phyloP scores from a whole-genome alignment of 768 basidiomycete species.

The Fibroporia radiculosa region DNA sequence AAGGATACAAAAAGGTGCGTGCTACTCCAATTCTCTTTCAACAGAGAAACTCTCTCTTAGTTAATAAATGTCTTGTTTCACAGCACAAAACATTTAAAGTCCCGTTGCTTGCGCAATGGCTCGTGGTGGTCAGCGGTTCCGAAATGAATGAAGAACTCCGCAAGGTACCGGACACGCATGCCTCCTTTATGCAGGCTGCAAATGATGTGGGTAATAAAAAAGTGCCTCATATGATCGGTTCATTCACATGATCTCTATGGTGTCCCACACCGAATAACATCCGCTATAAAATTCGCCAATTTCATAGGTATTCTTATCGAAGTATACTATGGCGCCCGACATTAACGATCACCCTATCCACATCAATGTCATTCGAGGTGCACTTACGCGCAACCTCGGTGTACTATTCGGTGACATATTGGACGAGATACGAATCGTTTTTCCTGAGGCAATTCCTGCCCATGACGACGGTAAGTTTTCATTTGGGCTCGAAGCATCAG shows the following conservation, averaged over 20 bases:
- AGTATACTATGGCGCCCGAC: slow-evolving; percentile 25
- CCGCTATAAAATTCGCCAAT: too few relatives aligned
- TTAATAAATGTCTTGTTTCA: neutral
- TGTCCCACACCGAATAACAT: too few relatives aligned
- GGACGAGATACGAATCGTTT: slow-evolving; percentile 19
- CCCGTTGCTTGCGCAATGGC: slow-evolving; percentile 36
- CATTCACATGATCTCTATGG: too few relatives aligned
- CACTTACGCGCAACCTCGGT: slow-evolving; percentile 21
- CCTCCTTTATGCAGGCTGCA: slow-evolving; percentile 34
- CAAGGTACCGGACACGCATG: slow-evolving; percentile 36
- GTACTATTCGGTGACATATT: slow-evolving; percentile 16
- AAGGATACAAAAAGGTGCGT: slow-evolving; percentile 27
- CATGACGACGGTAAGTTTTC: slow-evolving; percentile 10
- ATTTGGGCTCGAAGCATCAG: neutral
- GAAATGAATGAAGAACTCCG: slow-evolving; percentile 43
- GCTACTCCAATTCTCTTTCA: neutral
- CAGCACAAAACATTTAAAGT: slow-evolving; percentile 33
- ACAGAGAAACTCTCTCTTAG: neutral
- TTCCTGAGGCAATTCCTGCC: slow-evolving; percentile 23
- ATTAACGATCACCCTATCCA: slow-evolving; percentile 15
- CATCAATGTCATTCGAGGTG: slow-evolving; percentile 15
- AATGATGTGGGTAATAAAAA: slow-evolving; percentile 25
- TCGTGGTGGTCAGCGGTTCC: slow-evolving; percentile 34
- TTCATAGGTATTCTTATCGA: neutral
- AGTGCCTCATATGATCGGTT: neutral